phyloP scores from a whole-genome alignment of 257 asterid species.

The Fraxinus excelsior region DNA sequence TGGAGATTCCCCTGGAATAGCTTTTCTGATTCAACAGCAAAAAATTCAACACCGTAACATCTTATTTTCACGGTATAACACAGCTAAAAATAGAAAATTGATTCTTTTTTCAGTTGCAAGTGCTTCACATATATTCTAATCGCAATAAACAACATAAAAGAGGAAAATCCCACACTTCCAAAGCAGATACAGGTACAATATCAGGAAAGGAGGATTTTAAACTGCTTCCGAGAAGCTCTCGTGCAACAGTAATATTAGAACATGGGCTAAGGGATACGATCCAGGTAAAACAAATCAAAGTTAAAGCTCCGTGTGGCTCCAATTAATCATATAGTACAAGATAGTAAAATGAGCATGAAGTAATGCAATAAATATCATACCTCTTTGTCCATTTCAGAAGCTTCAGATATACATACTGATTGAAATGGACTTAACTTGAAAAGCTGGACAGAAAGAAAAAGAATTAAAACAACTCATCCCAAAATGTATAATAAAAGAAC shows the following conservation, averaged over 20 bases:
- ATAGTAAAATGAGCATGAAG: not conserved
- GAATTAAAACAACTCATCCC: conserved; percentile 17
- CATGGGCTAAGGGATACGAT: not conserved
- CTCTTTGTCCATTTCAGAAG: conserved; percentile 67
- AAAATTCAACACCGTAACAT: conserved; percentile 36
- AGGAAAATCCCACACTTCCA: not conserved
- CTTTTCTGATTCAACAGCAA: conserved; percentile 68
- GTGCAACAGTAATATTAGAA: not conserved
- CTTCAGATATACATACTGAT: conserved; percentile 72
- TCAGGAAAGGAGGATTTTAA: conserved; percentile 2
- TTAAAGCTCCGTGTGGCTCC: not conserved
- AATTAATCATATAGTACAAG: not conserved
- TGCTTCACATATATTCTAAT: conserved; percentile 2
- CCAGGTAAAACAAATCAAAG: not conserved
- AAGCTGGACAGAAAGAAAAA: conserved; percentile 54
- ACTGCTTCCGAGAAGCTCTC: not conserved
- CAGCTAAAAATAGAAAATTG: not conserved
- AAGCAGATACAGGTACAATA: conserved; percentile 6
- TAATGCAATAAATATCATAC: conserved; percentile 38
- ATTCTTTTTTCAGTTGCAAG: not conserved
- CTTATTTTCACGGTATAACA: conserved; percentile 27
- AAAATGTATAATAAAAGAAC: not conserved
- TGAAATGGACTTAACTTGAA: conserved; percentile 73
- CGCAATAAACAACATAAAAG: not conserved
- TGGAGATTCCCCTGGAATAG: conserved; percentile 84